Conservation (phyloP, 2,329 filamentous ascomycete species). For the Xylaria sp. region DNA sequence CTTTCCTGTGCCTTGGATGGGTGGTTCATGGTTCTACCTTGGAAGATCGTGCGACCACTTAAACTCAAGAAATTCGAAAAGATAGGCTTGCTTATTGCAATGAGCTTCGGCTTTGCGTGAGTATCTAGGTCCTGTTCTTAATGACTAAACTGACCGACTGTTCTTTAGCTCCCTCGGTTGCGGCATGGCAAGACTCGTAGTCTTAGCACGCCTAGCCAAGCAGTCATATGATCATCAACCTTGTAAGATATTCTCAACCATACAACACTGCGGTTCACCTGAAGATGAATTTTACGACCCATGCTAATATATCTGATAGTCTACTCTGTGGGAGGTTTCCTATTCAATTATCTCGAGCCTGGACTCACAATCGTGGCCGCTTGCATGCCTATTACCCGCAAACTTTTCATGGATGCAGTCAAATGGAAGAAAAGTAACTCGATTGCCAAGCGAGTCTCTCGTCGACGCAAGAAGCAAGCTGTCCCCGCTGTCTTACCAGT, state of each 20-base stretch:
- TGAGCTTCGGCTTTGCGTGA: constrained; percentile 41
- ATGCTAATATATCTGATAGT: constrained; percentile 31
- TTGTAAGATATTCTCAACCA: constrained; percentile 22
- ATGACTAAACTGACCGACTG: not conserved
- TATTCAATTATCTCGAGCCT: constrained; percentile 40
- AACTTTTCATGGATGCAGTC: constrained; percentile 34
- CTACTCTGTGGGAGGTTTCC: constrained; percentile 32
- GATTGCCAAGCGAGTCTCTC: not conserved
- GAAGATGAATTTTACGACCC: not conserved
- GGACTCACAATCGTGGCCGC: constrained; percentile 36
- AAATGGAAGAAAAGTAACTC: constrained; percentile 24
- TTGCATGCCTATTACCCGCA: constrained; percentile 39
- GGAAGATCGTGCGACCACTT: constrained; percentile 39
- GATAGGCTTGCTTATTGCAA: constrained; percentile 38
- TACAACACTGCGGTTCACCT: not conserved
- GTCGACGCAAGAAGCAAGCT: constrained; percentile 16
- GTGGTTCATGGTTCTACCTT: constrained; percentile 37
- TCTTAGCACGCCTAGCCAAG: constrained; percentile 19
- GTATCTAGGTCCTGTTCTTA: not conserved
- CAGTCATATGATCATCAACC: constrained; percentile 19
- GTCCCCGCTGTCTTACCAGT: constrained; percentile 14
- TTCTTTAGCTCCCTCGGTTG: constrained; percentile 29
- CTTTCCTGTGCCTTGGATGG: constrained; percentile 38
- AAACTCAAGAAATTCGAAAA: constrained; percentile 38
- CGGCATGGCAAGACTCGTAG: constrained; percentile 29